A percentile compares a stretch with the other conserved stretches of the same genome.
phyloP scores from a whole-genome alignment of 192 early-diverging fungal species.

The Funneliformis mosseae region DNA sequence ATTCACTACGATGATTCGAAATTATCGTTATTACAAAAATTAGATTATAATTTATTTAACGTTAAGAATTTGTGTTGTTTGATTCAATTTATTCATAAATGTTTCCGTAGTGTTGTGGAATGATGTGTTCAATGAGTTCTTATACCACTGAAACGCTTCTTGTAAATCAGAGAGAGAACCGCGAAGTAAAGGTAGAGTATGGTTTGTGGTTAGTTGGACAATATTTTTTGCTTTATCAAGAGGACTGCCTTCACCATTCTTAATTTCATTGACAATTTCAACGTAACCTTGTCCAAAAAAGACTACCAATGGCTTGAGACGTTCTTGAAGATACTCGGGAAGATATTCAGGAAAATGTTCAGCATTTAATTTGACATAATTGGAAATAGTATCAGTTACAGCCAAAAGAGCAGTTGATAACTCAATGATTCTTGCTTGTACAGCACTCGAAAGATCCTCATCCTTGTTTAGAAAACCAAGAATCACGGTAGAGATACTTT shows the following conservation, averaged over 20 bases:
- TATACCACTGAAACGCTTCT: slow-evolving; percentile 37
- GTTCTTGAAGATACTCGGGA: slow-evolving; percentile 48
- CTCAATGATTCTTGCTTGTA: slow-evolving; percentile 36
- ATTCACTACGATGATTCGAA: not conserved
- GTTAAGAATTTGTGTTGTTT: not conserved
- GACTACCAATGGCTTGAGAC: slow-evolving; percentile 45
- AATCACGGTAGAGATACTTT: slow-evolving; percentile 33
- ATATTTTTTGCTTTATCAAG: slow-evolving; percentile 60
- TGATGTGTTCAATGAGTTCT: not conserved
- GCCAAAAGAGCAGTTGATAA: slow-evolving; percentile 33
- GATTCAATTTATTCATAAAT: not conserved
- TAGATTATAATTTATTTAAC: not conserved
- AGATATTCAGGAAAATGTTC: slow-evolving; percentile 37
- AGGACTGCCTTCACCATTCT: slow-evolving; percentile 47
- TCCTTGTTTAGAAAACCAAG: slow-evolving; percentile 38
- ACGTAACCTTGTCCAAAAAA: slow-evolving; percentile 54
- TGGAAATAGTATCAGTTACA: slow-evolving; percentile 41
- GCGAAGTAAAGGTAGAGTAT: slow-evolving; percentile 52
- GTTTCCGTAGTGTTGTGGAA: not conserved
- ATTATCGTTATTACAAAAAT: not conserved
- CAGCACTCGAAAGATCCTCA: slow-evolving; percentile 38
- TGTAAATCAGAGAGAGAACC: slow-evolving; percentile 47
- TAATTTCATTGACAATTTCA: slow-evolving; percentile 50
- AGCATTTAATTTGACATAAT: slow-evolving; percentile 45
- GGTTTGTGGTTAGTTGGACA: slow-evolving; percentile 49